Evolutionary conservation across 176 grass and related monocot genomes (phyloP).

Genomic region (Triticum aestivum): DNA sequence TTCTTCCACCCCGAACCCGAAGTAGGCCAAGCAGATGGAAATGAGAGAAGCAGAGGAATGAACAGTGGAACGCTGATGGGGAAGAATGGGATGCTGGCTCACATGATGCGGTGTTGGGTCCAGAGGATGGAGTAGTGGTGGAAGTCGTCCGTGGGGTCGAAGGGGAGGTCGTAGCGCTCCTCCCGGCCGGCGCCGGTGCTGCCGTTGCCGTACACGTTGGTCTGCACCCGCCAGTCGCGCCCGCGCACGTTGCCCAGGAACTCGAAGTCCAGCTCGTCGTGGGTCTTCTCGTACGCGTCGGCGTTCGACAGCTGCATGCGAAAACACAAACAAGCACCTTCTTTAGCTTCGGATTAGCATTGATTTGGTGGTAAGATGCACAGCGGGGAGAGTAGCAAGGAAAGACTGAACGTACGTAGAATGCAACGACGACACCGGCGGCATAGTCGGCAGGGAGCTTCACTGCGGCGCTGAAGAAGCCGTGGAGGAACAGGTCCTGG

Average conservation of each 20-base stretch:
- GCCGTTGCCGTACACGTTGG: slow-evolving; percentile 91
- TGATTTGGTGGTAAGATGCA: too few species aligned
- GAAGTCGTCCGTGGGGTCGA: slow-evolving; percentile 84
- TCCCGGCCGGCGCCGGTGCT: slow-evolving; percentile 76
- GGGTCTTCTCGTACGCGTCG: slow-evolving; percentile 76
- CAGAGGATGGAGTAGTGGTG: slow-evolving; percentile 97
- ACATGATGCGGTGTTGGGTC: slow-evolving; percentile 64
- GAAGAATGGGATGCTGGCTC: background rate
- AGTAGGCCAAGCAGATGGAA: background rate
- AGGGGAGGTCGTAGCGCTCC: slow-evolving; percentile 90
- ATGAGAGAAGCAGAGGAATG: background rate
- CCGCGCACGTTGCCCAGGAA: slow-evolving; percentile 92
- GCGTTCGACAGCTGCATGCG: slow-evolving; percentile 75
- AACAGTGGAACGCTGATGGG: background rate
- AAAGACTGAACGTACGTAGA: slow-evolving; percentile 51
- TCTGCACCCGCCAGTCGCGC: slow-evolving; percentile 79
- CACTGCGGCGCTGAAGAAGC: slow-evolving; percentile 89
- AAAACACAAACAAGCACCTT: background rate
- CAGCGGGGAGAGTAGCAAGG: too few species aligned
- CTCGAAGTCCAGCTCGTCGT: slow-evolving; percentile 98
- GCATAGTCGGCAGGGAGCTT: slow-evolving; percentile 79
- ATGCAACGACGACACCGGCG: slow-evolving; percentile 85
- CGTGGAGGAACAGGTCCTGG: slow-evolving; percentile 74
- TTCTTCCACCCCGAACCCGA: background rate
- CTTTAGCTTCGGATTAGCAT: too few species aligned